These are phyloP conservation scores for Linnemannia exigua DNA, from an alignment of 192 early-diverging fungal genomes.

Conservation along the genomic window DNA sequence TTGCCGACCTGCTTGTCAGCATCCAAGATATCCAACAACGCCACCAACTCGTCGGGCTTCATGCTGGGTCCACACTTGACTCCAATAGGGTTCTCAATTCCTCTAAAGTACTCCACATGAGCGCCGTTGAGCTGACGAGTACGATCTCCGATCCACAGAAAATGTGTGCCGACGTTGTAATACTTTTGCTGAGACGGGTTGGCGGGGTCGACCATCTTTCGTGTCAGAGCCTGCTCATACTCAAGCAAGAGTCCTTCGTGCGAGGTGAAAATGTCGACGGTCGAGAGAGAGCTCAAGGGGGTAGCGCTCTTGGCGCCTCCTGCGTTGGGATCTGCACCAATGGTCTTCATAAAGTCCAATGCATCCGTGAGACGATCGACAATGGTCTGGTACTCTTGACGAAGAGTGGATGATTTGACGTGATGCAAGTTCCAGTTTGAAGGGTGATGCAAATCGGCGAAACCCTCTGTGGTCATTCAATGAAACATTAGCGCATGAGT, in stretches of 20 bases:
- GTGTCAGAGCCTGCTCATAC: constrained; percentile 89
- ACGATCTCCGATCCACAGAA: constrained; percentile 98
- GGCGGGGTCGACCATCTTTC: constrained; percentile 62
- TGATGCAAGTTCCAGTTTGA: constrained; percentile 89
- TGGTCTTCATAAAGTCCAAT: constrained; percentile 92
- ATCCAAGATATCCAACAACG: constrained; percentile 87
- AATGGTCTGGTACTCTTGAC: constrained; percentile 89
- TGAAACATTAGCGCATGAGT: neutral
- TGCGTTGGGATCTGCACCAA: constrained; percentile 81
- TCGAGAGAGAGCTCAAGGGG: constrained; percentile 63
- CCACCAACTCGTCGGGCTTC: constrained; percentile 84
- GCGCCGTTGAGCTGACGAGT: constrained; percentile 94
- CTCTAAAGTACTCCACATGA: constrained; percentile 97
- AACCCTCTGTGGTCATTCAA: constrained; percentile 5
- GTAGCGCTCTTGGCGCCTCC: constrained; percentile 17
- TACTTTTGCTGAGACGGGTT: constrained; percentile 65
- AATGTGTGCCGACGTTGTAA: constrained; percentile 96
- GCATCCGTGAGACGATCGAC: constrained; percentile 88
- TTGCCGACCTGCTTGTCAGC: constrained; percentile 88
- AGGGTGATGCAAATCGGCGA: constrained; percentile 86
- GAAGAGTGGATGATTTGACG: constrained; percentile 80
- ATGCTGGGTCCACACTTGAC: constrained; percentile 95
- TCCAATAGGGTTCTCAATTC: constrained; percentile 95
- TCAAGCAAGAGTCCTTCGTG: constrained; percentile 96
- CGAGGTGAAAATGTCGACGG: constrained; percentile 93